A percentile compares a stretch with the other conserved stretches of the same genome.
Evolutionary conservation across 192 early-diverging fungal species (phyloP).

Genomic region (Coemansia sp.): DNA sequence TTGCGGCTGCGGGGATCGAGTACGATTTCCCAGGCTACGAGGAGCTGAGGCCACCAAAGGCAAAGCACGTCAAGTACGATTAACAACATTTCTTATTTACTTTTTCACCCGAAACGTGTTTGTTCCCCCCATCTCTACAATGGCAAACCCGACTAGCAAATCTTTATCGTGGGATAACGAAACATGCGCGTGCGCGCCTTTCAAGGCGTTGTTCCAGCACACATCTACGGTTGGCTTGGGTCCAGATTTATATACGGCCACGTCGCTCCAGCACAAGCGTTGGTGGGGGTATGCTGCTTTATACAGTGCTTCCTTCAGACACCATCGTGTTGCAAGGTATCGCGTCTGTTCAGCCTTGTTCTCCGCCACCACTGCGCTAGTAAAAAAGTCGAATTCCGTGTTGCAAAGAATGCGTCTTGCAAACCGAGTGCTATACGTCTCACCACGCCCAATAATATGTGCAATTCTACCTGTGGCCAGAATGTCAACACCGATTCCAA

Average conservation of each 20-base stretch:
- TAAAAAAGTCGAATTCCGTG: constrained; percentile 21
- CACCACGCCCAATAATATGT: constrained; percentile 53
- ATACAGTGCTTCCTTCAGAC: constrained; percentile 48
- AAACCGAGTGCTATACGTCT: constrained; percentile 53
- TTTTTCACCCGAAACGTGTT: neutral
- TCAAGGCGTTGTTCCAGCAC: constrained; percentile 13
- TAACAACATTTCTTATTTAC: constrained; percentile 5
- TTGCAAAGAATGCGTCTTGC: constrained; percentile 61
- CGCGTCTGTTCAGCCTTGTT: constrained; percentile 6
- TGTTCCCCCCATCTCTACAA: constrained; percentile 15
- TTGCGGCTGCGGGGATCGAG: constrained; percentile 75
- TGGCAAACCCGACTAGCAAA: constrained; percentile 26
- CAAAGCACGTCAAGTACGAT: constrained; percentile 46
- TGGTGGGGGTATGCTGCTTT: constrained; percentile 47
- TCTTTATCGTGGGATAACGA: constrained; percentile 43
- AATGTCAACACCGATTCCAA: constrained; percentile 81
- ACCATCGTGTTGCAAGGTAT: constrained; percentile 46
- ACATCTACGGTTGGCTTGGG: constrained; percentile 24
- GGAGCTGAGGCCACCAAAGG: constrained; percentile 30
- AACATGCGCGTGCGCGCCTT: constrained; percentile 9
- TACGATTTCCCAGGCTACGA: constrained; percentile 85
- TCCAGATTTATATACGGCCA: constrained; percentile 15
- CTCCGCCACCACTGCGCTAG: neutral
- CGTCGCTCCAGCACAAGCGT: constrained; percentile 36
- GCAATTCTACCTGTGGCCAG: constrained; percentile 65